A percentile compares a stretch with the other conserved stretches of the same genome.
phyloP scores from a whole-genome alignment of 2,329 filamentous ascomycete species.

The Epichloe sylvatica region DNA sequence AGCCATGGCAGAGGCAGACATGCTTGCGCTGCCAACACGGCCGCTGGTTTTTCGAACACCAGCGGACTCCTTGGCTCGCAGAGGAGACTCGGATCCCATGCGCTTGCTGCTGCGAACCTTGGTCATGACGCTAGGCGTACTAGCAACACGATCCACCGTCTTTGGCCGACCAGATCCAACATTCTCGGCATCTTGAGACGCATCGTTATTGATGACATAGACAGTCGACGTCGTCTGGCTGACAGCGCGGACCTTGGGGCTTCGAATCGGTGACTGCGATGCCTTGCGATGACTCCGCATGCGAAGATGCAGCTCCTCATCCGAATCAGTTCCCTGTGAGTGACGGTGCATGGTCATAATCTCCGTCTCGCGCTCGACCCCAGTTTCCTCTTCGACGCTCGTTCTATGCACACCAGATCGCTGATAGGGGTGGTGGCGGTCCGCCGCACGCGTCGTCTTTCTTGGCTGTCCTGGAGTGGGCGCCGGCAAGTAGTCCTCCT shows the following conservation, averaged over 20 bases:
- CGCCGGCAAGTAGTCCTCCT: conserved; percentile 84
- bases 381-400: conserved; percentile 35
- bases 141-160: conserved; percentile 39
- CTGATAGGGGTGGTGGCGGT: conserved; percentile 61
- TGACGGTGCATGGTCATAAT: conserved; percentile 46
- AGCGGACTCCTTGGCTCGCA: conserved; percentile 35
- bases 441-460: conserved; percentile 65
- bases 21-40: conserved; percentile 45
- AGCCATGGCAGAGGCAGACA: conserved; percentile 26
- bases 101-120: conserved; percentile 53
- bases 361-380: conserved; percentile 44
- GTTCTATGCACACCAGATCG: conserved; percentile 34
- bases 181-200: conserved; percentile 59
- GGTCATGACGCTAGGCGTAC: conserved; percentile 41
- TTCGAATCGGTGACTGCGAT: conserved; percentile 47
- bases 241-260: conserved; percentile 52
- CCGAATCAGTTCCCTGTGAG: conserved; percentile 53
- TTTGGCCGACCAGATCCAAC: conserved; percentile 48
- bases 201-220: conserved; percentile 50
- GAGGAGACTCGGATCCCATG: conserved; percentile 31
- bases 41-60: conserved; percentile 54
- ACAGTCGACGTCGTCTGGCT: conserved; percentile 65
- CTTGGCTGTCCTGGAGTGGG: conserved; percentile 92
- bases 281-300: conserved; percentile 54
- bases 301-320: conserved; percentile 71